Percentiles rank a stretch among this genome's conserved stretches.
phyloP scores from a whole-genome alignment of 306 rosid species.

The Ziziphus jujuba region DNA sequence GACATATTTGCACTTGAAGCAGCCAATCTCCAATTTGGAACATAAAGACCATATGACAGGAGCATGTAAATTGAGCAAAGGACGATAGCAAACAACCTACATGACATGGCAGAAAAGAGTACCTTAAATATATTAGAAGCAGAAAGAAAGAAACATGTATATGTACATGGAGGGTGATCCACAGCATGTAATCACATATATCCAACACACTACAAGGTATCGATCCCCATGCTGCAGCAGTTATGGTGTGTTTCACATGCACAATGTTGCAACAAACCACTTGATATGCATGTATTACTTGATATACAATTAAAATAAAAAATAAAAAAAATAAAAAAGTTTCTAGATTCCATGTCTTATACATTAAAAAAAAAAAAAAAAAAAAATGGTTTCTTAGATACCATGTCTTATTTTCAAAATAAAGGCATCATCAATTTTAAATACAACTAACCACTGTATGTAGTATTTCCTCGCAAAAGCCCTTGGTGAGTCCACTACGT shows the following conservation, averaged over 20 bases:
- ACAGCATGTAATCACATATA: neutral
- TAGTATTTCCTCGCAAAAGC: constrained; percentile 65
- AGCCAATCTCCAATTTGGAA: constrained; percentile 58
- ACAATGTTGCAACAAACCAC: no score
- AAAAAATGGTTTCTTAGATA: no score
- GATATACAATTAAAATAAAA: no score
- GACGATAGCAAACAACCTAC: constrained; percentile 61
- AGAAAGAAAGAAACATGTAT: constrained; percentile 8
- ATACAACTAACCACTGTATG: constrained; percentile 66
- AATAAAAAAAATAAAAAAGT: no score
- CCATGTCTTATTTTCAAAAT: neutral
- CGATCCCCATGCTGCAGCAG: no score
- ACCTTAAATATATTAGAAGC: constrained; percentile 16
- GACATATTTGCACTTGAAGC: constrained; percentile 30
- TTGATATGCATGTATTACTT: no score
- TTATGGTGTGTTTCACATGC: no score
- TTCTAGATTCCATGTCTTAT: no score
- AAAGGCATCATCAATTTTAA: constrained; percentile 9
- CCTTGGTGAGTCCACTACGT: constrained; percentile 49
- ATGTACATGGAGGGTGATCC: neutral
- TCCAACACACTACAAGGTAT: no score
- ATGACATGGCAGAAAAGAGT: constrained; percentile 27
- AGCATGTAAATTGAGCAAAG: constrained; percentile 61
- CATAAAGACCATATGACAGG: constrained; percentile 59
- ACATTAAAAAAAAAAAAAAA: no score